These are phyloP conservation scores for Termitomyces sp. DNA, from an alignment of 768 basidiomycete species.

Conservation along the genomic window DNA sequence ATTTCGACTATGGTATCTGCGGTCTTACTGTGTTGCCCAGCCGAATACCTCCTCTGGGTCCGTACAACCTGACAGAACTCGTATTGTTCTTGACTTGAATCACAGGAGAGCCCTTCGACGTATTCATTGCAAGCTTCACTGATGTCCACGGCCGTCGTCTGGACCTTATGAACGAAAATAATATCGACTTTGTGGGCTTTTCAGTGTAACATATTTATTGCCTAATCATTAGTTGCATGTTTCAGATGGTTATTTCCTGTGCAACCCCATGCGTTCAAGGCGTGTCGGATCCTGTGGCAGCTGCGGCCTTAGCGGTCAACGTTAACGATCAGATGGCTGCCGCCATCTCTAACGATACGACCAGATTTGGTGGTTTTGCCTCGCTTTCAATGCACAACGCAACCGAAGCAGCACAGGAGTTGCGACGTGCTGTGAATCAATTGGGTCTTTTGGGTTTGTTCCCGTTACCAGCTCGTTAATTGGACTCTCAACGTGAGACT, in stretches of 20 bases:
- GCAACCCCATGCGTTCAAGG: slow-evolving; percentile 34
- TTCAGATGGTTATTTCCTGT: slow-evolving; percentile 37
- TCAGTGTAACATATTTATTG: neutral
- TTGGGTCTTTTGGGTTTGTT: slow-evolving; percentile 32
- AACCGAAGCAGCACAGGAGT: slow-evolving; percentile 32
- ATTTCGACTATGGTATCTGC: neutral
- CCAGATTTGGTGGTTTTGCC: slow-evolving; percentile 37
- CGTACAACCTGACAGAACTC: neutral
- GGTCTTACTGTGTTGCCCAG: neutral
- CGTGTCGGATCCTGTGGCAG: slow-evolving; percentile 27
- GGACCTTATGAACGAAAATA: slow-evolving; percentile 29
- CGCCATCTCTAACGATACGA: slow-evolving; percentile 32
- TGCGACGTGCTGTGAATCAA: slow-evolving; percentile 33
- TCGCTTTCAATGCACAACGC: slow-evolving; percentile 41
- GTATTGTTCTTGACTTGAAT: neutral
- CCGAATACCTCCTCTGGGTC: slow-evolving; percentile 18
- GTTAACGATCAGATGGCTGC: slow-evolving; percentile 33
- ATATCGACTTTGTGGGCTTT: slow-evolving; percentile 31
- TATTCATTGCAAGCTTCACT: slow-evolving; percentile 27
- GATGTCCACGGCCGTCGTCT: slow-evolving; percentile 36
- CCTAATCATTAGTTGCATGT: neutral
- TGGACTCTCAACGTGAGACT: neutral
- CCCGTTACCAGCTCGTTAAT: neutral
- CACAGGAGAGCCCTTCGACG: slow-evolving; percentile 25
- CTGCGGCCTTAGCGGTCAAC: slow-evolving; percentile 27